Evolutionary conservation across 2,329 filamentous ascomycete genomes (phyloP), one percentile per base, ranked within the genome.

Genomic region (Monosporascus sp.): DNA sequence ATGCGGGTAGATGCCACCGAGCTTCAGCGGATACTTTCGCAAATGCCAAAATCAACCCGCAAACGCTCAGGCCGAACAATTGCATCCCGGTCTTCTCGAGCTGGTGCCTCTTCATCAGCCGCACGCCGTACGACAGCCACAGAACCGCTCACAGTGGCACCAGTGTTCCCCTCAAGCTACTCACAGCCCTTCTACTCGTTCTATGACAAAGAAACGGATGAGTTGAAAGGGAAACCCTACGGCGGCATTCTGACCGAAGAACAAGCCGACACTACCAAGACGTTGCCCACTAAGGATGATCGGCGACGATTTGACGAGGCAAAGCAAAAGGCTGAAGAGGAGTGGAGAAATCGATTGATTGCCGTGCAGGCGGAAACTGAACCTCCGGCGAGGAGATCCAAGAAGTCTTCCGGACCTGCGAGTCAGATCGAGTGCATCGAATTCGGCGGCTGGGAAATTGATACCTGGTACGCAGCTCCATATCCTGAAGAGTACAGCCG

Each of bases 361-460:
- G 72, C 73, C 7, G 77, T 80, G 65, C 85, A 92, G 60, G 81
- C 82, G 27, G 84, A 83, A 55, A 73, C 76, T n/a, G 83, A 84
- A 45, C 75, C 79, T 17, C 81, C 83, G 15, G 72, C 79, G 22
- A 86, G 84, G 63, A 87, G 84, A 65, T 75, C 83, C 18, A 84
- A 85, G 61, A 96, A 96, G 66, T 76, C 87, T 3, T 84, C 85
- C n/a, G 90, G 89, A 0, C 90, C 90, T 27, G 89, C 90, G 5
- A 97, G 92, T 69, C 94, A 97, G 72, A 97, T 99, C 68, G 95
- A 97, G 70, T 97, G 92, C 72, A 96, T 99, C 73, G 94, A 96
- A 64, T 97, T 99, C 72, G 94, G 94, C 46, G 90, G 91, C 49
- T 95, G 88, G 79, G 94, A 99, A 70, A 99, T 99, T 62, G 94